These are phyloP conservation scores for Alternaria consortialis DNA, from an alignment of 2,329 filamentous ascomycete species.

Conservation along the genomic window DNA sequence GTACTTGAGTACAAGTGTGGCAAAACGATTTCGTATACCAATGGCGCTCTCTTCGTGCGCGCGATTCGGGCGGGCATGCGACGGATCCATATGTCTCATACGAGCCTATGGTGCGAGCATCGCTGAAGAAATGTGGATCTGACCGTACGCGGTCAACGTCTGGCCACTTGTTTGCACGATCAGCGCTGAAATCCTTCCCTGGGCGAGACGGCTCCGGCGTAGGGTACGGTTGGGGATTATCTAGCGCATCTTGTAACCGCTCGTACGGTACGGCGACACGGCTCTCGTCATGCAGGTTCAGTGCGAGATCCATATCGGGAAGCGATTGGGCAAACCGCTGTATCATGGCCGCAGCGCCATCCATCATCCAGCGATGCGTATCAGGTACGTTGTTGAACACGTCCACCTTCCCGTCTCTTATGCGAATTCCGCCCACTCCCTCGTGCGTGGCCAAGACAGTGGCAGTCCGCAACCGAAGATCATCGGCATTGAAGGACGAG, in stretches of 20 bases:
- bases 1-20: constrained; percentile 67
- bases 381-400: constrained; percentile 56
- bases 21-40: constrained; percentile 74
- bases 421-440: constrained; percentile 64
- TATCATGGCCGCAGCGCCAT: constrained; percentile 64
- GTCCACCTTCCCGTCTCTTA: constrained; percentile 62
- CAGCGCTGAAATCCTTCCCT: constrained; percentile 48
- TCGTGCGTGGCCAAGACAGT: constrained; percentile 63
- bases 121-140: constrained; percentile 40
- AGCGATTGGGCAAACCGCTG: constrained; percentile 59
- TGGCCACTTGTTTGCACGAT: constrained; percentile 53
- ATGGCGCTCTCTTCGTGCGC: constrained; percentile 64
- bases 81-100: constrained; percentile 55
- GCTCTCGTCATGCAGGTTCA: constrained; percentile 70
- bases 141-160: constrained; percentile 35
- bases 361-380: constrained; percentile 67
- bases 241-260: constrained; percentile 37
- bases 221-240: constrained; percentile 35
- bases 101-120: constrained; percentile 49
- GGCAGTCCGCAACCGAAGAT: constrained; percentile 63
- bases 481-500: constrained; percentile 59
- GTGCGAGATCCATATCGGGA: constrained; percentile 70
- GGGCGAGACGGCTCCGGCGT: constrained; percentile 32
- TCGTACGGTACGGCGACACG: constrained; percentile 63
- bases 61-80: constrained; percentile 71